Evolutionary conservation across 2,329 filamentous ascomycete genomes (phyloP), one percentile per base, ranked within the genome.

Genomic region (Scedosporium aurantiacum): DNA sequence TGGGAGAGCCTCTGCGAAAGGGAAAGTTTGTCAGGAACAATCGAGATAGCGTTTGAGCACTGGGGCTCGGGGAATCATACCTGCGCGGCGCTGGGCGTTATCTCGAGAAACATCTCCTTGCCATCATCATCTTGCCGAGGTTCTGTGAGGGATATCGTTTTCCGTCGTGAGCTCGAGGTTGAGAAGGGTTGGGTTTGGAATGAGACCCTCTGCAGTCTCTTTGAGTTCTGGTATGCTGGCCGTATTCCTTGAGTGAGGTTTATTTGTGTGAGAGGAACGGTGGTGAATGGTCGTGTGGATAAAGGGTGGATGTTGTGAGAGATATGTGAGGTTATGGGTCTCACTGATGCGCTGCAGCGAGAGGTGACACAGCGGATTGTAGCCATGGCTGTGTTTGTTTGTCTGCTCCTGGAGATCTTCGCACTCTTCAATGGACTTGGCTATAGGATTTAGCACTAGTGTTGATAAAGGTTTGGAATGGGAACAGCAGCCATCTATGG

Each of bases 61-160:
- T 12, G 43, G 43, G 27, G 23, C 6, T 5, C 3, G 2, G 10
- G 23, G 12, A 25, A 18, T 43, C 78, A 58, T 80, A 91, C 89
- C 75, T 89, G 84, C 50, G 89, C 87, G 47, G 93, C 93, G 57
- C 92, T 83, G 1, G 89, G 82, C 0, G 91, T 95, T 64, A 97
- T 96, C 60, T 88, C 87, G 25, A 99, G 80, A 67, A 78, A 77
- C 86, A 96, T 91, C 21, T 87, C 83, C n/a, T 90, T 87, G 27
- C 93, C 93, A 61, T 92, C 85, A 37, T 95, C 90, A 71, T 94
- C 90, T 61, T 81, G 81, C 66, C 87, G 85, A 0, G 91, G 89
- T 70, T 97, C 96, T 65, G 79, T 73, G 4, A 85, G 74, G 50
- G 79, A 79, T 32, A 74, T 72, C 0, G 84, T 86, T 63, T 73